Base-by-base conservation (phyloP, 2,329 filamentous ascomycete genomes). In the Paraphoma sp. region DNA sequence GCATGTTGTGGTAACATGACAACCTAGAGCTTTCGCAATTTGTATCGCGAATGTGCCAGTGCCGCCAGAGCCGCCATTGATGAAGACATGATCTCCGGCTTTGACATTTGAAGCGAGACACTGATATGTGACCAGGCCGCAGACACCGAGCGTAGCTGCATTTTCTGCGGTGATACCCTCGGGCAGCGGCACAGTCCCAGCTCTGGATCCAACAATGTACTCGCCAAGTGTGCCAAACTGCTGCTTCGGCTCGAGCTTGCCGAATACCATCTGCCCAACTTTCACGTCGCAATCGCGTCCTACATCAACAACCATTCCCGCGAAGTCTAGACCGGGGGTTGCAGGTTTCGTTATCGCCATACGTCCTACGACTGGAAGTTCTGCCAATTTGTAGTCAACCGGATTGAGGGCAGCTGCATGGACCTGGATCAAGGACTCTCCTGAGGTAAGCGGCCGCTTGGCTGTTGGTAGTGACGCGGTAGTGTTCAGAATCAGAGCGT, bases 11-110 rank as follows among this genome's bases (percentile, higher is more conserved):
- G 82, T 84, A 30, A 89, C 86, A 58, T 82, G 74, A 63, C 83
- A 86, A 0, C 86, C 86, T 6, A 85, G 63, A 0, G 78, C 76
- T 68, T 87, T 88, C 4, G 86, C 87, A 52, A 89, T 81, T 69
- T 89, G 87, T 48, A 89, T 84, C 1, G 80, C 83, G 59, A 83
- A 88, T 0, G 81, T 81, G 0, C 87, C 87, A 2, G 80, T 82
- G 0, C 87, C 87, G 12, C 87, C 87, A 14, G 81, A 84, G 0
- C 86, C 86, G 12, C 86, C 87, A 64, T 89, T 89, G 65, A 89
- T 81, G 62, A 89, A 83, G 11, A 89, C 78, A 57, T 79, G 81
- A 51, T 82, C 78, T 12, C 75, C 76, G 1, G 29, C 29, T 56
- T 73, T 75, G 6, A 67, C 56, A 30, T 67, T 62, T 11, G 45